Percentiles rank a stretch among this genome's conserved stretches.
These are phyloP conservation scores for Septoria linicola DNA, from an alignment of 2,329 filamentous ascomycete species.

Conservation along the genomic window DNA sequence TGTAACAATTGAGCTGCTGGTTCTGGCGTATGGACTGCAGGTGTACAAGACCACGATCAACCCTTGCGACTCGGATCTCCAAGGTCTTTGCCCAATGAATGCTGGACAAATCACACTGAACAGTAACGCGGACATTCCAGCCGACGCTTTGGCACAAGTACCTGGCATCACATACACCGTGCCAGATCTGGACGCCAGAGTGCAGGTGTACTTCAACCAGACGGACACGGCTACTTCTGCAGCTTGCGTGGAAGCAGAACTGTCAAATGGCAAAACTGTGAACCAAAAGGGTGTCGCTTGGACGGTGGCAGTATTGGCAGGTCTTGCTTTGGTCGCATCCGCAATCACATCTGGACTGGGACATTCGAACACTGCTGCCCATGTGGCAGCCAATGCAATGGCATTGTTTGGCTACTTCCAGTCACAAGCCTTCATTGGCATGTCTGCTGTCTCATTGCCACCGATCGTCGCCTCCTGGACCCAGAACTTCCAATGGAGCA, in stretches of 20 bases:
- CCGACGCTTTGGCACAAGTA: slow-evolving; percentile 61
- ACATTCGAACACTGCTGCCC: slow-evolving; percentile 89
- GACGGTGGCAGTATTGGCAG: slow-evolving; percentile 83
- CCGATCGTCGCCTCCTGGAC: slow-evolving; percentile 92
- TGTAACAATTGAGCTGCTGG: slow-evolving; percentile 71
- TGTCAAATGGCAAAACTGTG: slow-evolving; percentile 91
- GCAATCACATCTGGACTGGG: slow-evolving; percentile 86
- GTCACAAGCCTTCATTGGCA: slow-evolving; percentile 84
- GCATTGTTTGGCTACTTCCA: slow-evolving; percentile 97
- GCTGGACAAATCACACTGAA: slow-evolving; percentile 75
- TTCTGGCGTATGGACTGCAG: slow-evolving; percentile 79
- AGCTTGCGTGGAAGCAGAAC: slow-evolving; percentile 81
- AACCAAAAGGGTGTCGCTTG: slow-evolving; percentile 86
- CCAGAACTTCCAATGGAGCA: slow-evolving; percentile 96
- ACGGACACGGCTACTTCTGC: slow-evolving; percentile 63
- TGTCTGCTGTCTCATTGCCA: slow-evolving; percentile 76
- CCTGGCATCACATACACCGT: slow-evolving; percentile 84
- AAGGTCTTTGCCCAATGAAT: slow-evolving; percentile 86
- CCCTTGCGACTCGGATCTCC: slow-evolving; percentile 69
- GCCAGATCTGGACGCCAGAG: slow-evolving; percentile 84
- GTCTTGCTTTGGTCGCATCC: slow-evolving; percentile 77
- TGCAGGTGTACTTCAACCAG: slow-evolving; percentile 77
- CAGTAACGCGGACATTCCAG: slow-evolving; percentile 64
- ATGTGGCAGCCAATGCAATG: slow-evolving; percentile 88
- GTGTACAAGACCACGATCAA: slow-evolving; percentile 67